phyloP scores from a whole-genome alignment of 805 yeast species.

The Debaryomyces tyrocola region DNA sequence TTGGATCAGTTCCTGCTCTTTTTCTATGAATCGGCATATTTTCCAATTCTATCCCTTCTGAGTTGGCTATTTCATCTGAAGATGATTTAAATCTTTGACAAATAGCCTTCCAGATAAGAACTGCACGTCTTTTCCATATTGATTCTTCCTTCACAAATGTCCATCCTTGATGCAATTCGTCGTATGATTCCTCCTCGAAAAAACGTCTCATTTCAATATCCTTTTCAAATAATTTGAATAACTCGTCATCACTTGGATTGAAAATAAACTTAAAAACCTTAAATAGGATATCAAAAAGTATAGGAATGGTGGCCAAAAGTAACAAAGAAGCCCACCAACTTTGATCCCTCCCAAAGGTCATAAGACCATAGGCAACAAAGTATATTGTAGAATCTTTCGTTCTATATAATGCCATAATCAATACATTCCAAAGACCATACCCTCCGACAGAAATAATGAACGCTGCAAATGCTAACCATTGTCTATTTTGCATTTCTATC shows the following conservation, averaged over 20 bases:
- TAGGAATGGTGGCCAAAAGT: slow-evolving; percentile 55
- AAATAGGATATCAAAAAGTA: slow-evolving; percentile 64
- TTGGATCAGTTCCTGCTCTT: slow-evolving; percentile 49
- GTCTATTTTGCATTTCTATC: slow-evolving; percentile 75
- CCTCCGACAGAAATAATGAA: slow-evolving; percentile 75
- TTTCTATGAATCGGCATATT: slow-evolving; percentile 46
- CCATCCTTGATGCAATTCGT: slow-evolving; percentile 81
- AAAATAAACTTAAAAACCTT: slow-evolving; percentile 57
- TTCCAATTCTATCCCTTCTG: slow-evolving; percentile 18
- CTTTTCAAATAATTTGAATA: slow-evolving; percentile 75
- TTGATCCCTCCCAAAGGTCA: slow-evolving; percentile 75
- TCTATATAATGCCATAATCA: slow-evolving; percentile 69
- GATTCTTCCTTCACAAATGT: slow-evolving; percentile 54
- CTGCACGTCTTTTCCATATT: slow-evolving; percentile 7
- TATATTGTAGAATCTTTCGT: slow-evolving; percentile 56
- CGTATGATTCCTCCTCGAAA: slow-evolving; percentile 71
- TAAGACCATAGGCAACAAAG: slow-evolving; percentile 69
- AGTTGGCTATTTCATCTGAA: background rate
- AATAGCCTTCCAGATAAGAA: slow-evolving; percentile 1
- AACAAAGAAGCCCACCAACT: slow-evolving; percentile 84
- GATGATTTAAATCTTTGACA: slow-evolving; percentile 13
- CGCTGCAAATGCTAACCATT: slow-evolving; percentile 66
- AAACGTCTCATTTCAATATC: slow-evolving; percentile 62
- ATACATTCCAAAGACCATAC: slow-evolving; percentile 79
- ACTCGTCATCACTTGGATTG: slow-evolving; percentile 72